Evolutionary conservation across 1,139 yeast genomes (phyloP).

Genomic region (Blastobotrys ciferrii): DNA sequence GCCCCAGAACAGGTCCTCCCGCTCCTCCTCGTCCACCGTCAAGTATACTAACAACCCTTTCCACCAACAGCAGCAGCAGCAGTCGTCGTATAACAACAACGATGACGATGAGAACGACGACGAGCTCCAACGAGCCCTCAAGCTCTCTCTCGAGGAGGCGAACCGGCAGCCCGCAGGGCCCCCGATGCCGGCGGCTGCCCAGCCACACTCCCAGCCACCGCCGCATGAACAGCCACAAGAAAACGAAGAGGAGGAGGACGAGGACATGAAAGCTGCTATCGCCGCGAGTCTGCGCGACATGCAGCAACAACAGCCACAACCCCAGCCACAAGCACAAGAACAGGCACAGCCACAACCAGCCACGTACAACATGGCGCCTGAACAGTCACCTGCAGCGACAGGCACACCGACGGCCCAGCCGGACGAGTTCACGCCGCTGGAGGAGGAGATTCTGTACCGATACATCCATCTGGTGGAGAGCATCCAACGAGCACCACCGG

Average conservation of each 20-base stretch:
- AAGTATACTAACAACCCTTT: constrained; percentile 9
- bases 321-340: constrained; percentile 13
- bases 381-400: constrained; percentile 18
- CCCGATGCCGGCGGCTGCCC: constrained; percentile 19
- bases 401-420: constrained; percentile 19
- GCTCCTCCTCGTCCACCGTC: constrained; percentile 2
- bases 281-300: constrained; percentile 86
- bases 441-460: constrained; percentile 65
- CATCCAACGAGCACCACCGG: constrained; percentile 50
- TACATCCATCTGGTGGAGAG: constrained; percentile 66
- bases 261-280: constrained; percentile 89
- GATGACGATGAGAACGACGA: constrained; percentile 59
- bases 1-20: neutral
- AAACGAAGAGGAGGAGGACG: constrained; percentile 64
- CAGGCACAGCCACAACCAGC: constrained; percentile 21
- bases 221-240: constrained; percentile 10
- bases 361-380: neutral
- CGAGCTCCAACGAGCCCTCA: constrained; percentile 74
- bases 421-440: constrained; percentile 51
- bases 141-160: constrained; percentile 66
- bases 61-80: constrained; percentile 19
- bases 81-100: no score
- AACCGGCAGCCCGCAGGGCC: constrained; percentile 24
- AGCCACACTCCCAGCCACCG: constrained; percentile 13
- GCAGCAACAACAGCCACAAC: constrained; percentile 21